phyloP scores from a whole-genome alignment of 345 rosid species.

The Gossypium stocksii region DNA sequence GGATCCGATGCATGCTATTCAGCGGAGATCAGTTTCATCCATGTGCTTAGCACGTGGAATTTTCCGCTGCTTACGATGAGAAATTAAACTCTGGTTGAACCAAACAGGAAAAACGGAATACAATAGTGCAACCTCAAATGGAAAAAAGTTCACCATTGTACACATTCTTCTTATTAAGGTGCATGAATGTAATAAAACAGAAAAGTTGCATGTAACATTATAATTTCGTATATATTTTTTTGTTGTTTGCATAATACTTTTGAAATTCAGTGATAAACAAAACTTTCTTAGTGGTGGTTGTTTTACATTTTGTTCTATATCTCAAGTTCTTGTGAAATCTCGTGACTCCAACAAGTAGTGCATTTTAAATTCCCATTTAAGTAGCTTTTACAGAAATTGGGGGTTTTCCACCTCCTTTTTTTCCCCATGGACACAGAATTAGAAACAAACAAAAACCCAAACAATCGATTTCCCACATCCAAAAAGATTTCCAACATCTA shows the following conservation, averaged over 20 bases:
- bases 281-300: neutral
- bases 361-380: neutral
- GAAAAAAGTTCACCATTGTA: neutral
- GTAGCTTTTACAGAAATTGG: neutral
- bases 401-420: neutral
- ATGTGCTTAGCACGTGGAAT: neutral
- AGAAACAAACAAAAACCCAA: neutral
- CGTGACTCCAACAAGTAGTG: neutral
- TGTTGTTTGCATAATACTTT: too few relatives aligned
- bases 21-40: neutral
- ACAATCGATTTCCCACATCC: neutral
- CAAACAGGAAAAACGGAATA: neutral
- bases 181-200: too few relatives aligned
- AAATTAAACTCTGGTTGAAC: neutral
- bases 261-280: too few relatives aligned
- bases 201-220: too few relatives aligned
- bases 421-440: neutral
- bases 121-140: neutral
- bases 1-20: neutral
- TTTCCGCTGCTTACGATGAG: neutral
- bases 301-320: neutral
- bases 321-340: neutral
- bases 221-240: too few relatives aligned
- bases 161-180: too few relatives aligned
- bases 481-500: slow-evolving; percentile 7